phyloP scores from a whole-genome alignment of 2,329 filamentous ascomycete genomes.

The Neofusicoccum ribis region DNA sequence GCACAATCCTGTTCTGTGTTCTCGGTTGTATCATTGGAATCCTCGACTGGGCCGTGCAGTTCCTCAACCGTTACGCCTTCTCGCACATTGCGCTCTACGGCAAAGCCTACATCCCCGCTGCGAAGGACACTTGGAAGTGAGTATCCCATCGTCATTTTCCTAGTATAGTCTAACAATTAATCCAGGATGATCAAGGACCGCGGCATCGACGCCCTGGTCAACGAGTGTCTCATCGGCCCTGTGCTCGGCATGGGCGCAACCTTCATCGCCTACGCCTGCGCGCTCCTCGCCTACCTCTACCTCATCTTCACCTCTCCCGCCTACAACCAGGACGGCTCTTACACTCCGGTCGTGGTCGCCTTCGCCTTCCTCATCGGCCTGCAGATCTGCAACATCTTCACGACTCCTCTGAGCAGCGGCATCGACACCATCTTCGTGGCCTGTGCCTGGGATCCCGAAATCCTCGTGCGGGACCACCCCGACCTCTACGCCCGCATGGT shows the following conservation, averaged over 20 bases:
- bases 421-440: conserved; percentile 91
- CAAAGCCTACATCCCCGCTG: conserved; percentile 80
- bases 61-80: conserved; percentile 91
- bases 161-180: background rate
- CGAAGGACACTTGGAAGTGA: conserved; percentile 81
- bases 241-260: conserved; percentile 72
- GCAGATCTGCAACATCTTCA: conserved; percentile 87
- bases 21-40: conserved; percentile 74
- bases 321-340: conserved; percentile 69
- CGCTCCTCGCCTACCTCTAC: conserved; percentile 83
- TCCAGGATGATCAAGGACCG: conserved; percentile 80
- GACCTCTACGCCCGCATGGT: conserved; percentile 81
- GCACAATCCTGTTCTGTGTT: conserved; percentile 68
- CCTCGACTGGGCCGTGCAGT: conserved; percentile 82
- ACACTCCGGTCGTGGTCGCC: conserved; percentile 76
- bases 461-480: conserved; percentile 76
- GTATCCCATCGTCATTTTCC: conserved; percentile 25
- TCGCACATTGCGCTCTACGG: conserved; percentile 92
- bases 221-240: conserved; percentile 72
- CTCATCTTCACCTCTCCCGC: conserved; percentile 75
- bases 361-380: conserved; percentile 88
- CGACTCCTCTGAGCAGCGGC: conserved; percentile 83
- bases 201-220: conserved; percentile 85
- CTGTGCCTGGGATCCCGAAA: conserved; percentile 65
- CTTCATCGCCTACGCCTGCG: conserved; percentile 81